Base-by-base conservation (phyloP, 2,329 filamentous ascomycete species). In the Aspergillus novofumigatus region DNA sequence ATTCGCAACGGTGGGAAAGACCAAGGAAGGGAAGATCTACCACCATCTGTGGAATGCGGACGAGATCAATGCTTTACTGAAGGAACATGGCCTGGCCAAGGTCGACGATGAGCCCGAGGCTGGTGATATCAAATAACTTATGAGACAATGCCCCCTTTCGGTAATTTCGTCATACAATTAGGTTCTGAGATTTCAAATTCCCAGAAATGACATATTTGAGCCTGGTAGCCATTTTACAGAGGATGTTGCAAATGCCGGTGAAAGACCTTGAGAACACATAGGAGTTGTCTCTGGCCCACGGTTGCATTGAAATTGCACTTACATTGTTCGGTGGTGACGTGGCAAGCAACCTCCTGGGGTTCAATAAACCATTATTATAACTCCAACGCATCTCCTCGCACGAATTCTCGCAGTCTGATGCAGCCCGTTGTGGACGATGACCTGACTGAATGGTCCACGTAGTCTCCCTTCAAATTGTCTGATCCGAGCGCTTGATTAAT, bases 11-110 rank as follows among this genome's bases (percentile, higher is more conserved):
- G 93, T 99, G 60, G 95, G 94, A 67, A 91, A 92, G 80, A 97
- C 92, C 65, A 89, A 92, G 77, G 87, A 92, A 65, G 94, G 94
- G 70, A 94, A 93, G 81, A 93, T 99, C 77, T 99, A 97, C 81
- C 94, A 99, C 78, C 90, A 96, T 74, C 83, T 99, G 61, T 99
- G 94, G 94, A 90, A 86, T 68, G 93, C 92, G 48, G 93, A 99
- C 65, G 94, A 97, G 81, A 99, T 99, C 70, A 93, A 91, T 73
- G 86, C 89, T 52, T 81, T 99, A 75, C 81, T 99, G 69, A 96
- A 92, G 83, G 91, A 97, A 81, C 92, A 99, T 70, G 93, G 93
- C 67, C 78, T 99, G 74, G 93, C 91, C 60, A 97, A 96, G 83
- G 85, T 87, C 64, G 73, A 73, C 54, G 90, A 93, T 72, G 86